Evolutionary conservation across 78 protist genomes (phyloP).

Genomic region (Pelomyxa schiedti): DNA sequence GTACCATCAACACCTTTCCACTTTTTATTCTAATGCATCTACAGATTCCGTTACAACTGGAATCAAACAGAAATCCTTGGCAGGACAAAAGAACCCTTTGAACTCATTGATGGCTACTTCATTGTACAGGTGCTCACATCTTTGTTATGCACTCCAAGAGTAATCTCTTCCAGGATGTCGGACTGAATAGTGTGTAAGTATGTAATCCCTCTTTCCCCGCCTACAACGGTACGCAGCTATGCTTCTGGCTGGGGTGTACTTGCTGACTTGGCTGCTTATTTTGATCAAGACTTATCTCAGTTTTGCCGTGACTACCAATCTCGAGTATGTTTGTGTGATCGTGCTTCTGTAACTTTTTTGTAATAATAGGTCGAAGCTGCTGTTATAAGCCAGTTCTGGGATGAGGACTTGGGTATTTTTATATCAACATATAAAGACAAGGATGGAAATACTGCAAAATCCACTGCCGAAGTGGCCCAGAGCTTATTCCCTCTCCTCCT

Average conservation of each 20-base stretch:
- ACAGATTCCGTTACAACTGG: background rate
- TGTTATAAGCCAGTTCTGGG: background rate
- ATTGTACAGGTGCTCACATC: background rate
- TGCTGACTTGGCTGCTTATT: background rate
- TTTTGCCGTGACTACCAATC: too few relatives aligned
- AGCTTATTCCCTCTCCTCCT: background rate
- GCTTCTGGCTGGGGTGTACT: background rate
- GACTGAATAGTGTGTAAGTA: too few relatives aligned
- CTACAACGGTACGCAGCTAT: too few relatives aligned
- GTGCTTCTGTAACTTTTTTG: too few relatives aligned
- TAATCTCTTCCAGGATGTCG: too few relatives aligned
- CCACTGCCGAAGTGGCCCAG: background rate
- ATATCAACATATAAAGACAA: background rate
- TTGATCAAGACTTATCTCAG: too few relatives aligned
- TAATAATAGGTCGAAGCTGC: background rate
- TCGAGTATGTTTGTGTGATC: too few relatives aligned
- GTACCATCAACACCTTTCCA: too few relatives aligned
- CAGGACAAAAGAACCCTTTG: background rate
- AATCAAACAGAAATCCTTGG: background rate
- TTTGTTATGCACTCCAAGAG: background rate
- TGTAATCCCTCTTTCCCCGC: too few relatives aligned
- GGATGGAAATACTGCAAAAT: background rate
- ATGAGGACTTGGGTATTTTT: background rate
- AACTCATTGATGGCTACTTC: background rate
- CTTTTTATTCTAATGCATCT: background rate